These are phyloP conservation scores for Verticillium nubilum DNA, from an alignment of 2,329 filamentous ascomycete genomes.

Conservation along the genomic window DNA sequence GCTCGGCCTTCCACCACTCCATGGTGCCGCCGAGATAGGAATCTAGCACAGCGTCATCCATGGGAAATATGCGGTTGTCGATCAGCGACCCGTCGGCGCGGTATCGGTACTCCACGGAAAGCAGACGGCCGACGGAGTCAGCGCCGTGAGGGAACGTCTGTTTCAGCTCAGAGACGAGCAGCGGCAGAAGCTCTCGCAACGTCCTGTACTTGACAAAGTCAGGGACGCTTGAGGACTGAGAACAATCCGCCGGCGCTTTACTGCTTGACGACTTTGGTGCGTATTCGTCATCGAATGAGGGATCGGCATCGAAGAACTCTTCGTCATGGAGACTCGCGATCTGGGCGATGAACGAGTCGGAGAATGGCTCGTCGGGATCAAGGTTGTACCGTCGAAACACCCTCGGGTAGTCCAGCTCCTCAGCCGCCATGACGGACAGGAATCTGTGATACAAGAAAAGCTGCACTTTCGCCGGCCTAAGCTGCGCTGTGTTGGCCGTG, in stretches of 20 bases:
- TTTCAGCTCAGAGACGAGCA: conserved; percentile 40
- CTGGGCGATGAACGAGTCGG: conserved; percentile 72
- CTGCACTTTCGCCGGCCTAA: conserved; percentile 78
- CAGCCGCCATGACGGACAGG: conserved; percentile 68
- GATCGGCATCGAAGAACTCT: conserved; percentile 47
- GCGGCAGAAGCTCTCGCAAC: conserved; percentile 38
- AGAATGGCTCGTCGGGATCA: conserved; percentile 61
- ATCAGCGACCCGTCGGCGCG: conserved; percentile 46
- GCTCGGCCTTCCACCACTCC: conserved; percentile 81
- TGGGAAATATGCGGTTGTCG: conserved; percentile 56
- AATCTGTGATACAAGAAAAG: conserved; percentile 86
- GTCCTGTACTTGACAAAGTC: conserved; percentile 41
- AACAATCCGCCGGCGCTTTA: background rate
- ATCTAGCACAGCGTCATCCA: conserved; percentile 58
- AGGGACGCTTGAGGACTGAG: background rate
- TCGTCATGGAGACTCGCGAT: conserved; percentile 65
- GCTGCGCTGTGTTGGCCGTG: conserved; percentile 60
- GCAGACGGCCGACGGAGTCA: conserved; percentile 41
- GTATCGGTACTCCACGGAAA: conserved; percentile 50
- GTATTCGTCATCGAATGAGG: background rate
- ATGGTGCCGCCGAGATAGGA: conserved; percentile 65
- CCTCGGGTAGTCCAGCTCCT: conserved; percentile 61
- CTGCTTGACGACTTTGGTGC: background rate
- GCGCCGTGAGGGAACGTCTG: conserved; percentile 48
- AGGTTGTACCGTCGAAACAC: conserved; percentile 70